phyloP scores from a whole-genome alignment of 768 basidiomycete species.

The Crucibulum laeve region DNA sequence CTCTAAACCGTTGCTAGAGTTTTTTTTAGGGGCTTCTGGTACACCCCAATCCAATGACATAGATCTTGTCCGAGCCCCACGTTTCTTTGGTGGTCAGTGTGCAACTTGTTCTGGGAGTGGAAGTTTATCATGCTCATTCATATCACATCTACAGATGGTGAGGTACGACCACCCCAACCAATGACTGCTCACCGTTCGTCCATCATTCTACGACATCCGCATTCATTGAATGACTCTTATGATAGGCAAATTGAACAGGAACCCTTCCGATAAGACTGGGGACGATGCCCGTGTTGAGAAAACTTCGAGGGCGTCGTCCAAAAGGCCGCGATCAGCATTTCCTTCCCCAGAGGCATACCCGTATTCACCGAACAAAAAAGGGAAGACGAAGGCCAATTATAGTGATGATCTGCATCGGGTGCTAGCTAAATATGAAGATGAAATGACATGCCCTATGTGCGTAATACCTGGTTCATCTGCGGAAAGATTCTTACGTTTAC shows the following conservation, averaged over 20 bases:
- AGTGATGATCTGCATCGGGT: slow-evolving; percentile 16
- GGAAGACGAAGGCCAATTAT: slow-evolving; percentile 26
- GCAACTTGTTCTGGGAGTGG: neutral
- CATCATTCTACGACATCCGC: neutral
- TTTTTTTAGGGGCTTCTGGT: too few species aligned
- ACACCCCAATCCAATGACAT: too few species aligned
- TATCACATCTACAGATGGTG: too few species aligned
- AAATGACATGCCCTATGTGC: slow-evolving; percentile 71
- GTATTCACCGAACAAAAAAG: slow-evolving; percentile 3
- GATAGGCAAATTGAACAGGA: neutral
- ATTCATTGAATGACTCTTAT: neutral
- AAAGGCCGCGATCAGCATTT: slow-evolving; percentile 3
- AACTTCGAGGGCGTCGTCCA: neutral
- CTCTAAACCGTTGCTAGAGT: too few species aligned
- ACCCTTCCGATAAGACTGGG: neutral
- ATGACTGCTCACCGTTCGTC: neutral
- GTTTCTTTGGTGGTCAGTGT: neutral
- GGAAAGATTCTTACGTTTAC: slow-evolving; percentile 6
- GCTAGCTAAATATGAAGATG: slow-evolving; percentile 53
- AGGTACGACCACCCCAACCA: neutral
- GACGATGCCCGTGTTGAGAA: neutral
- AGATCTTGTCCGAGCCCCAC: neutral
- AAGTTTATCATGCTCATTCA: neutral
- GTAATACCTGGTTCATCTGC: slow-evolving; percentile 12
- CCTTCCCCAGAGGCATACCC: neutral